Evolutionary conservation across 306 rosid species (phyloP), one percentile per base, ranked within the genome.

Genomic region (Pueraria montana): DNA sequence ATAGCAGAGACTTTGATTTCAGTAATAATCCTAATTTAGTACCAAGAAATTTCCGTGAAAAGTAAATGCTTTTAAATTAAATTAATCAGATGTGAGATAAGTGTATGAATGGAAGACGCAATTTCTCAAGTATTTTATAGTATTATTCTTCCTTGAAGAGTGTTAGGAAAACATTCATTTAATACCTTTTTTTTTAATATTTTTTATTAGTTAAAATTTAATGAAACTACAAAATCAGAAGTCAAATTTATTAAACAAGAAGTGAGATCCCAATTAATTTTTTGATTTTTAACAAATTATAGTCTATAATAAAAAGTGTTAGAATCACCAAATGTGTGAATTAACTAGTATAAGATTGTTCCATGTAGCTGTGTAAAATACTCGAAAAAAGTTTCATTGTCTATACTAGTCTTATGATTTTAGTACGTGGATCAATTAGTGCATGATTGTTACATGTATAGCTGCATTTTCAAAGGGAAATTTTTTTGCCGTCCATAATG

Each of bases 1-100:
- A 1, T 11, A 14, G 12, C 21, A 8, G 1, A 53, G 50, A 75
- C 63, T 75, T 75, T 74, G 50, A 53, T 74, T 69, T 67, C 74
- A 68, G n/a, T 38, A 38, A 40, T 38, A 38, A 40, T 68, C 27
- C 32, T 66, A 9, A 9, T 40, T 62, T 62, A 62, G 4, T 27
- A 26, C 67, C 10, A 4, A 26, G 27, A 66, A 65, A 65, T 30
- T 64, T 30, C 12, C 2, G 0, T 24, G 4, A 11, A 0, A 62
- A 27, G 18, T 10, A 14, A 16, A 6, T 17, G 40, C 3, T 4
- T 27, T 63, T 27, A 2, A 27, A 30, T 30, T 30, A 30, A 14
- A 66, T n/a, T 38, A 61, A 61, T 61, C 11, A 12, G 4, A 23
- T 1, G 17, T 24, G 36, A 11, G 17, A 59, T 6, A 21, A 23